Evolutionary conservation across 208 protist genomes (phyloP).

Genomic region (Acanthamoeba lenticulata): DNA sequence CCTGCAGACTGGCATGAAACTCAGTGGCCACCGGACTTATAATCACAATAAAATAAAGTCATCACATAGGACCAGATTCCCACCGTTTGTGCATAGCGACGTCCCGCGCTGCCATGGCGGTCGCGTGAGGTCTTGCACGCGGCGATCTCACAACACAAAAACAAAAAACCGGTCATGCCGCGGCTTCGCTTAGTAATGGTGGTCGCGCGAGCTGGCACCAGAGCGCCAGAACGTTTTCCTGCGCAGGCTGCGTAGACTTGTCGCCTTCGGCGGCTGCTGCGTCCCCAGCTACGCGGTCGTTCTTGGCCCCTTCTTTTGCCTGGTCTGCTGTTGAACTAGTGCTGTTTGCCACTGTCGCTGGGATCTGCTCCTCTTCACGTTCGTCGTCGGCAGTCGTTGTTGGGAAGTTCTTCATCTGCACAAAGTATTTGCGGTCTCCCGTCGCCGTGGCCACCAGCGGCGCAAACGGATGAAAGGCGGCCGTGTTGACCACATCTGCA

Average conservation of each 20-base stretch:
- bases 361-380: background rate
- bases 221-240: background rate
- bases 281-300: background rate
- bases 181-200: background rate
- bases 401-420: background rate
- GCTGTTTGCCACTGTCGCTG: background rate
- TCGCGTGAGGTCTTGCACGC: background rate
- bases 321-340: background rate
- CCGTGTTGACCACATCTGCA: conserved; percentile 30
- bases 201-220: conserved; percentile 22
- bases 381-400: background rate
- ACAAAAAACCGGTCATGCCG: background rate
- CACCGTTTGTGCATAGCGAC: background rate
- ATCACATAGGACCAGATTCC: too few relatives aligned
- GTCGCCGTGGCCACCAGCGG: conserved; percentile 43
- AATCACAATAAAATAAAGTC: too few relatives aligned
- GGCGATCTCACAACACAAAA: background rate
- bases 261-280: background rate
- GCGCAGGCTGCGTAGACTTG: background rate
- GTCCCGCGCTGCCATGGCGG: background rate
- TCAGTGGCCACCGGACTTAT: background rate
- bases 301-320: conserved; percentile 10
- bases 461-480: background rate
- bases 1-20: background rate
- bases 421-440: conserved; percentile 17